Conservation (phyloP, 768 basidiomycete genomes). For the Mycena olivaceomarginata region DNA sequence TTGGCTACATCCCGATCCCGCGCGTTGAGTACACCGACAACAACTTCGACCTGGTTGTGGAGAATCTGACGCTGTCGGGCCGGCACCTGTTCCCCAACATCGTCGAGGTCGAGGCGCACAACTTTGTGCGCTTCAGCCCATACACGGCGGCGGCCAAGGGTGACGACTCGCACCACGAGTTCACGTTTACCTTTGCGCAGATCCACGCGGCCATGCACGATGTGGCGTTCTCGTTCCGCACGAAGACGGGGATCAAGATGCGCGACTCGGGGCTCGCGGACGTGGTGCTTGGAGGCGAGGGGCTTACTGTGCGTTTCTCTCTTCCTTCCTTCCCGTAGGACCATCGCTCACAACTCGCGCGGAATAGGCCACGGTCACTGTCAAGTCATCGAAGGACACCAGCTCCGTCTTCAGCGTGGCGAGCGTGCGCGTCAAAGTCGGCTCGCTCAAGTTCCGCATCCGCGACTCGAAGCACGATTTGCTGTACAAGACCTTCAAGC, state of each 20-base stretch:
- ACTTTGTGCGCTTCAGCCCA: constrained; percentile 90
- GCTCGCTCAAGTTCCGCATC: constrained; percentile 92
- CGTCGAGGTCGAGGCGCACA: constrained; percentile 84
- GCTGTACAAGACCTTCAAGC: constrained; percentile 89
- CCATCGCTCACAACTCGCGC: background rate
- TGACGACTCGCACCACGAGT: constrained; percentile 82
- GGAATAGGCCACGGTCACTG: constrained; percentile 71
- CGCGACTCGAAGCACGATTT: constrained; percentile 94
- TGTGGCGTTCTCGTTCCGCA: constrained; percentile 93
- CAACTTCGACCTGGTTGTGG: constrained; percentile 90
- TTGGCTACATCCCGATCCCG: constrained; percentile 92
- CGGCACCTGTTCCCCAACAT: constrained; percentile 93
- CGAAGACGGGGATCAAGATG: constrained; percentile 90
- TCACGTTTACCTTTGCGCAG: constrained; percentile 86
- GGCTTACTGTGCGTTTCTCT: constrained; percentile 75
- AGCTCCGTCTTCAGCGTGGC: constrained; percentile 85
- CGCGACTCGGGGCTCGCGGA: constrained; percentile 91
- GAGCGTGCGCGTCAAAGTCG: constrained; percentile 86
- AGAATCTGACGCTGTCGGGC: constrained; percentile 93
- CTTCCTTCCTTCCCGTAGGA: constrained; percentile 21
- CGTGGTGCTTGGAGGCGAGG: constrained; percentile 88
- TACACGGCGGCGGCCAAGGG: constrained; percentile 66
- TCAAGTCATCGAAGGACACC: constrained; percentile 75
- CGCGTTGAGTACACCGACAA: constrained; percentile 96
- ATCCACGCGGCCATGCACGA: constrained; percentile 97